These are phyloP conservation scores for Aspergillus funiculosus DNA, from an alignment of 495 filamentous ascomycete species.

Conservation along the genomic window DNA sequence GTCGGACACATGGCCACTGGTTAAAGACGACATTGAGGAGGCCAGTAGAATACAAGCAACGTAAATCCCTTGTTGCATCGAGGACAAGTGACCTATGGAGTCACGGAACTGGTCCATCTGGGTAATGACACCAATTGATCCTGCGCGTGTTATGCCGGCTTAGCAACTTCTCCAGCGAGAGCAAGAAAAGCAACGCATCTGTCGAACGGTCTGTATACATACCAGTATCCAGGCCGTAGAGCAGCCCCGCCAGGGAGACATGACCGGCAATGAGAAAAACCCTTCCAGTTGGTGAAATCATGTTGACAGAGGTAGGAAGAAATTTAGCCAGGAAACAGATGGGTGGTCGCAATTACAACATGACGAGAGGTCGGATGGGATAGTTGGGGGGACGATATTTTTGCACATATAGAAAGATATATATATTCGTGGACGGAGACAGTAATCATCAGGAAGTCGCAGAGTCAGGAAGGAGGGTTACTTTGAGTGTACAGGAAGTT, in stretches of 20 bases:
- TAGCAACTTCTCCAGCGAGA: no score
- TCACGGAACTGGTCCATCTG: constrained; percentile 10
- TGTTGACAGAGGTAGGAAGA: background rate
- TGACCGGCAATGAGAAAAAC: constrained; percentile 12
- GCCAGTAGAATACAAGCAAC: constrained; percentile 12
- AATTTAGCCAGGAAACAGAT: background rate
- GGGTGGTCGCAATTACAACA: background rate
- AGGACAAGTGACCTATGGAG: constrained; percentile 7
- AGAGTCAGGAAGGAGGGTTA: no score
- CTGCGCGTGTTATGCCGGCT: background rate
- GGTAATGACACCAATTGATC: constrained; percentile 12
- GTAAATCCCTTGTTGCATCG: constrained; percentile 13
- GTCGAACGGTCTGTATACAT: background rate
- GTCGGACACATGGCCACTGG: constrained; percentile 12
- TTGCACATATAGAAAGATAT: no score
- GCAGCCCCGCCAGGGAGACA: constrained; percentile 14
- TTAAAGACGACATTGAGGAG: constrained; percentile 10
- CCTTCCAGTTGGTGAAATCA: constrained; percentile 6
- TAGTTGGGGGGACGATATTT: no score
- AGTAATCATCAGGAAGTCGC: no score
- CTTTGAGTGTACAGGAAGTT: no score
- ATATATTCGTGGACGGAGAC: no score
- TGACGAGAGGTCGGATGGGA: no score
- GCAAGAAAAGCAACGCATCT: background rate
- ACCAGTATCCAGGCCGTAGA: constrained; percentile 17